Percentiles rank a stretch among this genome's conserved stretches.
Evolutionary conservation across 108 stramenopile genomes (phyloP).

Genomic region (Skeletonema menzelii): DNA sequence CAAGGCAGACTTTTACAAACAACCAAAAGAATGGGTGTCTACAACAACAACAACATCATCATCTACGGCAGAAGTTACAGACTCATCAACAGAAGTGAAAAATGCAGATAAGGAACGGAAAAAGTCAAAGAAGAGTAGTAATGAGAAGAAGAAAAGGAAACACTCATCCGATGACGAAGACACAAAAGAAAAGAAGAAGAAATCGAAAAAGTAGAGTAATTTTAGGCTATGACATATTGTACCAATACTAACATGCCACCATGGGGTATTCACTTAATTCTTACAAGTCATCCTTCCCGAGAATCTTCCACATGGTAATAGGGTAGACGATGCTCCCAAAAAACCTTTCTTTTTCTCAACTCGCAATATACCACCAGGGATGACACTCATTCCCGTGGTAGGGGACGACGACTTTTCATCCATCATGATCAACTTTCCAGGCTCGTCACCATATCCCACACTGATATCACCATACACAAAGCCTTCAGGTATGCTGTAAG

Average conservation of each 20-base stretch:
- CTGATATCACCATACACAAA: conserved; percentile 68
- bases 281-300: conserved; percentile 9
- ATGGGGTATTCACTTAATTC: background rate
- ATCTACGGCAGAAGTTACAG: background rate
- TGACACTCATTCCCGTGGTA: conserved; percentile 12
- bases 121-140: background rate
- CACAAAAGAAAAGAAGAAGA: conserved; percentile 2
- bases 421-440: conserved; percentile 53
- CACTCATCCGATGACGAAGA: background rate
- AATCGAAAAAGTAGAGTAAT: background rate
- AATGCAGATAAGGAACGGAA: background rate
- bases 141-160: background rate
- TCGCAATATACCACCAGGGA: conserved; percentile 60
- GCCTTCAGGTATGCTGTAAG: conserved; percentile 80
- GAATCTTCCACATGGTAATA: conserved; percentile 80
- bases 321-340: conserved; percentile 58
- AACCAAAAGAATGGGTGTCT: conserved; percentile 1
- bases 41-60: background rate
- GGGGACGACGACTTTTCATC: conserved; percentile 38
- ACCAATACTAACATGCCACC: background rate
- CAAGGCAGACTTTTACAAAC: conserved; percentile 49
- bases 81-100: background rate
- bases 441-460: conserved; percentile 51
- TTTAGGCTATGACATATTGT: background rate
- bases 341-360: conserved; percentile 78